These are phyloP conservation scores for Polyporus arcularius DNA, from an alignment of 768 basidiomycete species.

Conservation along the genomic window DNA sequence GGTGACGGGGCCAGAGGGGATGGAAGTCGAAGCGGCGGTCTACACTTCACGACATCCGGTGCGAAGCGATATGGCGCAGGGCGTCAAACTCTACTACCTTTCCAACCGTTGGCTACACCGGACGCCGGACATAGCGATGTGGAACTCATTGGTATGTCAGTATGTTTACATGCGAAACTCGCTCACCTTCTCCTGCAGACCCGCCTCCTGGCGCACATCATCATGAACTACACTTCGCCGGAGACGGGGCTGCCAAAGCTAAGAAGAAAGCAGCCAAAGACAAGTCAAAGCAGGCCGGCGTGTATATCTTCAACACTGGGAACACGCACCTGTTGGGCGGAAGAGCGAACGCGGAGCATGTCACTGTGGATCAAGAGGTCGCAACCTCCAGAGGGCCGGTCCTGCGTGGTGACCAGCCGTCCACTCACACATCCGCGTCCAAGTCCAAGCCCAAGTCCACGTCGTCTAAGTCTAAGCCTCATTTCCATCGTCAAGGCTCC, in stretches of 20 bases:
- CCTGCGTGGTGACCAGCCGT: neutral
- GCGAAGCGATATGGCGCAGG: slow-evolving; percentile 18
- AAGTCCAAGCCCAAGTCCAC: neutral
- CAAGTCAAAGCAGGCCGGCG: slow-evolving; percentile 28
- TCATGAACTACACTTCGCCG: slow-evolving; percentile 7
- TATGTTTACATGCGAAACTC: neutral
- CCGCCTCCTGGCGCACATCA: neutral
- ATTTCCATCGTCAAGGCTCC: slow-evolving; percentile 3
- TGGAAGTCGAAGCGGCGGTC: slow-evolving; percentile 13
- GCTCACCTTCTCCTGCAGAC: neutral
- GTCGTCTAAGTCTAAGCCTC: neutral
- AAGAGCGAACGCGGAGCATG: slow-evolving; percentile 29
- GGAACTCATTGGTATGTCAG: neutral
- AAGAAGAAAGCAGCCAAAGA: slow-evolving; percentile 5
- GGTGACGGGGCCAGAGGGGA: neutral
- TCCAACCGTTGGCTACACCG: slow-evolving; percentile 10
- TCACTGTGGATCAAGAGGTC: slow-evolving; percentile 49
- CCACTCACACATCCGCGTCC: neutral
- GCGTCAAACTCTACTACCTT: slow-evolving; percentile 20
- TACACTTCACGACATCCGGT: slow-evolving; percentile 32
- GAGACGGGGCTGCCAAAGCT: slow-evolving; percentile 6
- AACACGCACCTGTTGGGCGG: slow-evolving; percentile 42
- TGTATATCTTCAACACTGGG: slow-evolving; percentile 42
- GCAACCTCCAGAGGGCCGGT: slow-evolving; percentile 25
- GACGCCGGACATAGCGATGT: neutral